phyloP scores from a whole-genome alignment of 495 filamentous ascomycete species.

The Stereocaulon alpinum region DNA sequence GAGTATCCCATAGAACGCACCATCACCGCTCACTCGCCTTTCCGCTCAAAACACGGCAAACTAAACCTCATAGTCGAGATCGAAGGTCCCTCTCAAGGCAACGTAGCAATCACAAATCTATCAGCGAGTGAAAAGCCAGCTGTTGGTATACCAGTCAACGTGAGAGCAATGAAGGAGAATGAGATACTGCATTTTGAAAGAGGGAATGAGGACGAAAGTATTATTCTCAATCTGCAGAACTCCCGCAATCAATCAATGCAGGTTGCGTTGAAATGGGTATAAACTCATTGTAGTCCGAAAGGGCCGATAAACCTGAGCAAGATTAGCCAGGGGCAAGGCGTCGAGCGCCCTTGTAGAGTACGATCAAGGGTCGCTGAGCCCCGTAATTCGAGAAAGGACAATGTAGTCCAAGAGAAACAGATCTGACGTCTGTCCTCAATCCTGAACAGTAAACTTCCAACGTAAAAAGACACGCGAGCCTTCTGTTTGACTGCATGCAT shows the following conservation, averaged over 20 bases:
- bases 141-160: not conserved
- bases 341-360: no score
- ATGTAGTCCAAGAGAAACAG: no score
- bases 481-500: no score
- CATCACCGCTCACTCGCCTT: not conserved
- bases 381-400: no score
- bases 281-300: no score
- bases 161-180: not conserved
- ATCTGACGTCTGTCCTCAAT: no score
- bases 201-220: not conserved
- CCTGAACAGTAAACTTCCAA: no score
- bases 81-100: not conserved
- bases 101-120: not conserved
- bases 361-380: no score
- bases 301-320: no score
- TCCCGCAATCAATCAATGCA: not conserved
- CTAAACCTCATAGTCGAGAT: conserved; percentile 1
- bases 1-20: not conserved
- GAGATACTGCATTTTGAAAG: not conserved
- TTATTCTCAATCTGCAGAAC: not conserved
- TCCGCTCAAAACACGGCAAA: not conserved
- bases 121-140: not conserved
- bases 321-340: no score
- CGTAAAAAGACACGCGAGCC: no score
- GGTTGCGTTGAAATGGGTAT: not conserved